Evolutionary conservation across 768 basidiomycete species (phyloP).

Genomic region (Amanita pallidorosea): DNA sequence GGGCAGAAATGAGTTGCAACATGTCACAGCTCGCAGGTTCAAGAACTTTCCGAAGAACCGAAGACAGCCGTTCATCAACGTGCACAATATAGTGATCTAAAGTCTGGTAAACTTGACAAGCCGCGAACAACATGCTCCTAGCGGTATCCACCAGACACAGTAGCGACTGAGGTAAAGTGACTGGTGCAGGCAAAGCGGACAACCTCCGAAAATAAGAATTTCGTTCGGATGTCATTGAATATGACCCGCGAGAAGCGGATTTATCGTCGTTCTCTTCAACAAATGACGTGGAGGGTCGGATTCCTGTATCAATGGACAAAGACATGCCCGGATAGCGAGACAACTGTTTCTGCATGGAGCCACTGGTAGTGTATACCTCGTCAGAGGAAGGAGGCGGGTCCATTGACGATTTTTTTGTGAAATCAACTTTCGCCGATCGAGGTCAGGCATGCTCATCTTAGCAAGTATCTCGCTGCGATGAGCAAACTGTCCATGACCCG

Average conservation of each 20-base stretch:
- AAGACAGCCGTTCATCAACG: conserved; percentile 74
- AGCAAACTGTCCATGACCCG: conserved; percentile 24
- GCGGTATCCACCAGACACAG: conserved; percentile 74
- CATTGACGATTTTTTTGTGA: conserved; percentile 16
- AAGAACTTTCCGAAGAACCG: conserved; percentile 73
- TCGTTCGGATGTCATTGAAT: conserved; percentile 66
- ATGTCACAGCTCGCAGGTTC: conserved; percentile 79
- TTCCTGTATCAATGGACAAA: neutral
- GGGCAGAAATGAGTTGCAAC: conserved; percentile 71
- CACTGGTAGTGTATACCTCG: neutral
- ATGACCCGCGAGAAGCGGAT: conserved; percentile 27
- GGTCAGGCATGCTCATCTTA: conserved; percentile 85
- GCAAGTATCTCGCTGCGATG: conserved; percentile 28
- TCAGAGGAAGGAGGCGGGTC: neutral
- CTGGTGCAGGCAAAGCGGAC: conserved; percentile 62
- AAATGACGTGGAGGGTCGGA: conserved; percentile 4
- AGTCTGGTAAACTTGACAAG: conserved; percentile 85
- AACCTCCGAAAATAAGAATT: conserved; percentile 94
- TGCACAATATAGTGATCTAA: conserved; percentile 81
- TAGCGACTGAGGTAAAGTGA: conserved; percentile 60
- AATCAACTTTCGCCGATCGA: conserved; percentile 44
- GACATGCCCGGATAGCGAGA: conserved; percentile 23
- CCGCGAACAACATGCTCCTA: conserved; percentile 83
- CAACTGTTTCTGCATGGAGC: conserved; percentile 14
- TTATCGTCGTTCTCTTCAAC: conserved; percentile 13